Conservation (phyloP, 306 rosid species). For the Hylodesmum podocarpum region DNA sequence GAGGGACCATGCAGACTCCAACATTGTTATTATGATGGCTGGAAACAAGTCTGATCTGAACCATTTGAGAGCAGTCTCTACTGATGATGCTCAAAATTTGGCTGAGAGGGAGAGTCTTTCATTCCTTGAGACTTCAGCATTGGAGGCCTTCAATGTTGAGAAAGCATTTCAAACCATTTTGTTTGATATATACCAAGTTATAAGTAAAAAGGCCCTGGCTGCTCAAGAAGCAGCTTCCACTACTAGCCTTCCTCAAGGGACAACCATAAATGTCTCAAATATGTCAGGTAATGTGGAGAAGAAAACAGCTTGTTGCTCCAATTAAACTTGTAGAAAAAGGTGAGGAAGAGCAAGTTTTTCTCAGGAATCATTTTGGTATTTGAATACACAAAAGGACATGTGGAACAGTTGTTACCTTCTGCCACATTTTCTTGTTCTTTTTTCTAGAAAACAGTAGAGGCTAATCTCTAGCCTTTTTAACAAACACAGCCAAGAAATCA, state of each 20-base stretch:
- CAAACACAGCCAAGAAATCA: constrained; percentile 14
- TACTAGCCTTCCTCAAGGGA: constrained; percentile 58
- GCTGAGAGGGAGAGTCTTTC: constrained; percentile 64
- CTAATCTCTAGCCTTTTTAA: constrained; percentile 17
- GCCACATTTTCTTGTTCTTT: neutral
- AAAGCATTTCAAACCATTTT: constrained; percentile 75
- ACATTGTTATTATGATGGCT: constrained; percentile 70
- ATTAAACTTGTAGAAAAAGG: constrained; percentile 32
- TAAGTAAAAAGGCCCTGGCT: constrained; percentile 76
- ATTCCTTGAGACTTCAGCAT: constrained; percentile 72
- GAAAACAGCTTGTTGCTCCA: constrained; percentile 66
- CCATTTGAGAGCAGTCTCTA: constrained; percentile 58
- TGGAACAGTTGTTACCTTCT: constrained; percentile 19
- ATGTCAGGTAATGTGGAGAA: constrained; percentile 39
- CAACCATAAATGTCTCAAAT: constrained; percentile 61
- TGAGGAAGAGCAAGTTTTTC: constrained; percentile 10
- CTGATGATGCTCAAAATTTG: constrained; percentile 59
- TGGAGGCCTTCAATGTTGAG: constrained; percentile 67
- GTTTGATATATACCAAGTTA: constrained; percentile 63
- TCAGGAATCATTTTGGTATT: neutral
- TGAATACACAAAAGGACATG: neutral
- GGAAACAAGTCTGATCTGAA: constrained; percentile 66
- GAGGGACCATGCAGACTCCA: constrained; percentile 70
- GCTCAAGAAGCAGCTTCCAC: constrained; percentile 59
- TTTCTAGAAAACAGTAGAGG: constrained; percentile 12